Percentiles rank a stretch among this genome's conserved stretches.
phyloP scores from a whole-genome alignment of 225 moss, liverwort and hornwort genomes.

The Bryoerythrophyllum caledonicum region DNA sequence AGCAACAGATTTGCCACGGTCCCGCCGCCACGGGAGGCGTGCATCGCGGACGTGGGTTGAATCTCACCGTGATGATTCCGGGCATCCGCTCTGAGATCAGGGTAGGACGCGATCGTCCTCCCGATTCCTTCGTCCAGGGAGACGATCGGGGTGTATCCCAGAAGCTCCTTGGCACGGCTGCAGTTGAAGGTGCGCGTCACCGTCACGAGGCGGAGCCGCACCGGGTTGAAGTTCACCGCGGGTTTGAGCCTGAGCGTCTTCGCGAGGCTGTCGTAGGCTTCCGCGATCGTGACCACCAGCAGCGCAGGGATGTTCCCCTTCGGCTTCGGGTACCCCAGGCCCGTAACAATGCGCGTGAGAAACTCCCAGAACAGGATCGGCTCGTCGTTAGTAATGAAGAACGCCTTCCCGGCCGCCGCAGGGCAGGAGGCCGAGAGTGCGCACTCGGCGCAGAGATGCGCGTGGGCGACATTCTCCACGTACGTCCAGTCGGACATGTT shows the following conservation, averaged over 20 bases:
- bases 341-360: constrained; percentile 64
- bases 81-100: constrained; percentile 64
- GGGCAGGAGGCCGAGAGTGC: constrained; percentile 15
- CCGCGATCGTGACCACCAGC: constrained; percentile 57
- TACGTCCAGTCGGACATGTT: constrained; percentile 95
- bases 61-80: constrained; percentile 33
- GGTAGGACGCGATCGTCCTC: constrained; percentile 68
- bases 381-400: constrained; percentile 85
- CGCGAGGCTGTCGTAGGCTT: constrained; percentile 56
- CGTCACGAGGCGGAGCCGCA: constrained; percentile 74
- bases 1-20: constrained; percentile 67
- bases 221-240: constrained; percentile 76
- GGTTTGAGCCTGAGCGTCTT: constrained; percentile 64
- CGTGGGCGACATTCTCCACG: constrained; percentile 92
- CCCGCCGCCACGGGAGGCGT: constrained; percentile 56
- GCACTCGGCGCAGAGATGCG: constrained; percentile 87
- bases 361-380: constrained; percentile 87
- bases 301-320: constrained; percentile 45
- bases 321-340: constrained; percentile 73
- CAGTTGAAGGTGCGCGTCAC: constrained; percentile 78
- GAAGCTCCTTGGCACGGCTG: constrained; percentile 57
- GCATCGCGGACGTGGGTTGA: constrained; percentile 45
- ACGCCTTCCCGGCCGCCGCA: constrained; percentile 69
- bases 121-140: constrained; percentile 71
- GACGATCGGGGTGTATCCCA: constrained; percentile 76